Conservation (phyloP, 352 stramenopile species). For the Phytophthora tentaculata region DNA sequence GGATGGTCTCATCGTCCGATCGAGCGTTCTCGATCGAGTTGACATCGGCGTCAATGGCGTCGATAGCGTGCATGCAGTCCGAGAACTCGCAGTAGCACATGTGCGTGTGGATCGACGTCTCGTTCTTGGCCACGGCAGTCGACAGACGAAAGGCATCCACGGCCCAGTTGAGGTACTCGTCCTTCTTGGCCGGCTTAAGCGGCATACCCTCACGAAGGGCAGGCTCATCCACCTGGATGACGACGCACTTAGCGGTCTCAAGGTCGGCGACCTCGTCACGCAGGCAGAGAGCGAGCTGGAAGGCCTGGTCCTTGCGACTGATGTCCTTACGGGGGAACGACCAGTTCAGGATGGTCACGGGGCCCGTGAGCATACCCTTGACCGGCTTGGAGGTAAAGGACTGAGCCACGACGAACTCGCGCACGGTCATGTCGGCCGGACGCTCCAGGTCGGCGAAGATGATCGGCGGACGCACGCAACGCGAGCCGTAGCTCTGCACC, state of each 20-base stretch:
- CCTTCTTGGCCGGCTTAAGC: constrained; percentile 83
- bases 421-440: constrained; percentile 88
- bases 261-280: constrained; percentile 93
- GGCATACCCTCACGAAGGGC: constrained; percentile 93
- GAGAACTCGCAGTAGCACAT: constrained; percentile 97
- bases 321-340: constrained; percentile 94
- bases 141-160: constrained; percentile 90
- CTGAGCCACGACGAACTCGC: constrained; percentile 92
- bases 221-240: constrained; percentile 94
- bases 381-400: constrained; percentile 90
- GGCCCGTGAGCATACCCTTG: constrained; percentile 95
- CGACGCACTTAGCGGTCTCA: constrained; percentile 85
- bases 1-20: constrained; percentile 91
- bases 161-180: constrained; percentile 83
- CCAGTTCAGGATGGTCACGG: constrained; percentile 96
- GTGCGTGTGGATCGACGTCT: constrained; percentile 95
- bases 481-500: constrained; percentile 94
- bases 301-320: constrained; percentile 87
- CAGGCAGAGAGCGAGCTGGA: constrained; percentile 90
- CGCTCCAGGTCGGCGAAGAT: constrained; percentile 91
- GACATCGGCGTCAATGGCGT: constrained; percentile 93
- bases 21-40: constrained; percentile 95
- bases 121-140: constrained; percentile 85
- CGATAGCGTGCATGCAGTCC: constrained; percentile 94
- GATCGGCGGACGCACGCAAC: constrained; percentile 92